A percentile compares a stretch with the other conserved stretches of the same genome.
phyloP scores from a whole-genome alignment of 768 basidiomycete genomes.

The Favolaschia claudopus region DNA sequence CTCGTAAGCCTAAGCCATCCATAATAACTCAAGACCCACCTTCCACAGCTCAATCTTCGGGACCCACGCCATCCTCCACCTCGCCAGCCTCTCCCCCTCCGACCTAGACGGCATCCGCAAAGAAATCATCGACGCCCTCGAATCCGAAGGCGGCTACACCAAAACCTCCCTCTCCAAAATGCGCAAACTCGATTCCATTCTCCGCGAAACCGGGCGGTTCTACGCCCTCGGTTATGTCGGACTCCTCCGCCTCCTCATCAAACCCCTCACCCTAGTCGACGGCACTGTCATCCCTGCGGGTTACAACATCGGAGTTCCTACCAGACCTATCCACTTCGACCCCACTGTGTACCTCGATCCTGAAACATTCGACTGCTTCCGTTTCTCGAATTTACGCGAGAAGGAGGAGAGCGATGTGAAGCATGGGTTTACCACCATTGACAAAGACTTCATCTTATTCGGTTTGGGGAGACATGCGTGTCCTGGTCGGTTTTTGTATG shows the following conservation, averaged over 20 bases:
- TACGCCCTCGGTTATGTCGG: no score
- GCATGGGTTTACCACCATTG: slow-evolving; percentile 20
- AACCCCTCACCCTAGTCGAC: slow-evolving; percentile 20
- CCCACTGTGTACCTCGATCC: slow-evolving; percentile 20
- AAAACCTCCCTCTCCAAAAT: slow-evolving; percentile 26
- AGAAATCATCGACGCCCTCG: slow-evolving; percentile 21
- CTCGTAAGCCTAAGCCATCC: slow-evolving; percentile 10
- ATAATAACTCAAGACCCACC: background rate
- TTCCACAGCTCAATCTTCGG: slow-evolving; percentile 20
- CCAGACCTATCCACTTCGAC: slow-evolving; percentile 21
- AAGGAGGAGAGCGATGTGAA: background rate
- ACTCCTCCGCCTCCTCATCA: no score
- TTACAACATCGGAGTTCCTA: slow-evolving; percentile 20
- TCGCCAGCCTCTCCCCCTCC: slow-evolving; percentile 18
- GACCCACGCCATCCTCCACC: slow-evolving; percentile 28
- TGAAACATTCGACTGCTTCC: slow-evolving; percentile 24
- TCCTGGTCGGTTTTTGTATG: slow-evolving; percentile 21
- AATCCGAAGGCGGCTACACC: slow-evolving; percentile 23
- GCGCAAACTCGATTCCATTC: slow-evolving; percentile 25
- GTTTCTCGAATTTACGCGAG: slow-evolving; percentile 26
- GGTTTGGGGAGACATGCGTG: slow-evolving; percentile 23
- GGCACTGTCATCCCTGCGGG: slow-evolving; percentile 22
- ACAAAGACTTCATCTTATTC: slow-evolving; percentile 28
- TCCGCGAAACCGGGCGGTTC: slow-evolving; percentile 27
- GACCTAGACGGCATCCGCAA: slow-evolving; percentile 19